These are phyloP conservation scores for Xanthoconium purpureum DNA, from an alignment of 768 basidiomycete genomes.

Conservation along the genomic window DNA sequence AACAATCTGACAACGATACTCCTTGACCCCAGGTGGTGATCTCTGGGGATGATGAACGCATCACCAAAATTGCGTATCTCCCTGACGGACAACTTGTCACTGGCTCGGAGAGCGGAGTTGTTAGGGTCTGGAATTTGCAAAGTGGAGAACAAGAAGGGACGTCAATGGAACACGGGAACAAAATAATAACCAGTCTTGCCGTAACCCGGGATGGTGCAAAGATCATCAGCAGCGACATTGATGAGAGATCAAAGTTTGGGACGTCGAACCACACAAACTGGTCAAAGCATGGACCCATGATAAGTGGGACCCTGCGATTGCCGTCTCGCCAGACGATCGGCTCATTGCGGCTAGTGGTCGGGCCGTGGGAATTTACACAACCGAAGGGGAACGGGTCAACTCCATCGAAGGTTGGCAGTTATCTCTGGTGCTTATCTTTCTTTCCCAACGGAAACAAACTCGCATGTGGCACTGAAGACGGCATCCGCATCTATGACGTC, in stretches of 20 bases:
- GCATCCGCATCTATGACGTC: background rate
- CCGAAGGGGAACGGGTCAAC: background rate
- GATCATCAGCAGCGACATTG: background rate
- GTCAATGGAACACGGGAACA: background rate
- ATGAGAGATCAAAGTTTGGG: slow-evolving; percentile 3
- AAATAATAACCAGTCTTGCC: background rate
- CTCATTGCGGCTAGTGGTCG: background rate
- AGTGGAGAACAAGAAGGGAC: slow-evolving; percentile 4
- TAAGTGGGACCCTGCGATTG: background rate
- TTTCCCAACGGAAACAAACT: background rate
- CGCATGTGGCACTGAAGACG: background rate
- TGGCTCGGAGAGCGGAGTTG: background rate
- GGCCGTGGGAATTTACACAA: background rate
- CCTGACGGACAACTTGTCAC: slow-evolving; percentile 9
- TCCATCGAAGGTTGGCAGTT: background rate
- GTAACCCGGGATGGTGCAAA: background rate
- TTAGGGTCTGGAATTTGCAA: slow-evolving; percentile 3
- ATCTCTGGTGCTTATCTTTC: background rate
- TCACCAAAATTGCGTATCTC: background rate
- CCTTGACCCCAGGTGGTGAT: too few species aligned
- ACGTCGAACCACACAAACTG: background rate
- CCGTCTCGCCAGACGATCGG: slow-evolving; percentile 2
- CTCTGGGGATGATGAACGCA: too few species aligned
- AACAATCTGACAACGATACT: too few species aligned
- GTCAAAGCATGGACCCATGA: slow-evolving; percentile 1